Percentiles rank a stretch among this genome's conserved stretches.
Conservation (phyloP, 805 yeast genomes). For the Cyberlindnera euphorbiae region DNA sequence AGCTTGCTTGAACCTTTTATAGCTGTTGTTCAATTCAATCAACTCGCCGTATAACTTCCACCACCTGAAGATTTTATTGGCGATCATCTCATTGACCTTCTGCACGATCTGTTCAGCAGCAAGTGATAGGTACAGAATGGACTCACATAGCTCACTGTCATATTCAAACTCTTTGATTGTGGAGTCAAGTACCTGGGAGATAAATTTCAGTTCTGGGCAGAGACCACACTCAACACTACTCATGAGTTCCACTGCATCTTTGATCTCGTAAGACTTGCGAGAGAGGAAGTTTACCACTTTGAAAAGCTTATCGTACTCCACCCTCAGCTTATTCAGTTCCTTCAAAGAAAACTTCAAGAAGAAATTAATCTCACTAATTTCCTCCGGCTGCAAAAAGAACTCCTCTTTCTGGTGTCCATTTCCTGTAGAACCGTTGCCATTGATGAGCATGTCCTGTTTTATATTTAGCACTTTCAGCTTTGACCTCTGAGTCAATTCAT, state of each 20-base stretch:
- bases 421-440: background rate
- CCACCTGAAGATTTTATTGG: conserved; percentile 37
- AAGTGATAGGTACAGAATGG: conserved; percentile 18
- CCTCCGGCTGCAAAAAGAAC: conserved; percentile 29
- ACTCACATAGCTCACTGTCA: conserved; percentile 17
- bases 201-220: conserved; percentile 18
- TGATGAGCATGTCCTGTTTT: conserved; percentile 27
- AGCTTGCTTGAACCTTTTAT: conserved; percentile 25
- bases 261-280: conserved; percentile 18
- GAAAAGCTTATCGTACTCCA: conserved; percentile 31
- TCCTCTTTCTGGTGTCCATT: conserved; percentile 9
- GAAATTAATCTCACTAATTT: conserved; percentile 40
- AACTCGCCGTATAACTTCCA: conserved; percentile 41
- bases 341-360: conserved; percentile 43
- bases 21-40: conserved; percentile 30
- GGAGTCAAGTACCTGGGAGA: conserved; percentile 11
- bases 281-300: conserved; percentile 31
- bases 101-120: conserved; percentile 26
- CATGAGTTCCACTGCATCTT: conserved; percentile 16
- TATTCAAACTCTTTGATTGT: conserved; percentile 20
- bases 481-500: conserved; percentile 33
- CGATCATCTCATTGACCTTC: conserved; percentile 30
- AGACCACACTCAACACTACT: background rate
- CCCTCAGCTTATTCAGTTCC: conserved; percentile 35
- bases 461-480: conserved; percentile 20